These are phyloP conservation scores for Ustilago nuda DNA, from an alignment of 1,284 basidiomycete genomes.

Conservation along the genomic window DNA sequence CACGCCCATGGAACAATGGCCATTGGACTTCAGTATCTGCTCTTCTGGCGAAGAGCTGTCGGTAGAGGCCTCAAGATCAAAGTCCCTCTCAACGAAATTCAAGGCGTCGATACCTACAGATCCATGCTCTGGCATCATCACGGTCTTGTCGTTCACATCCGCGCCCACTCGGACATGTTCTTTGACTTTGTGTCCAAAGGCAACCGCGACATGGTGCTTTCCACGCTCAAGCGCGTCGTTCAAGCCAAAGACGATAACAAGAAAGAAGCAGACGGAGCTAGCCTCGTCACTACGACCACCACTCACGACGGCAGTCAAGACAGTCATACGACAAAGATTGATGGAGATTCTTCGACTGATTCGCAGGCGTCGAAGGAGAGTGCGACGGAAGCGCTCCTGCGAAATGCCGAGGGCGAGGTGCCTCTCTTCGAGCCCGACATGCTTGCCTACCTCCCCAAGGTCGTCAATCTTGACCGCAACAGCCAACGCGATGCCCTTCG, in stretches of 20 bases:
- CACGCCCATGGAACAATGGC: conserved; percentile 60
- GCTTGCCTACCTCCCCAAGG: conserved; percentile 44
- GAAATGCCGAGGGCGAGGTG: conserved; percentile 21
- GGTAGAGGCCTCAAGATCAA: conserved; percentile 55
- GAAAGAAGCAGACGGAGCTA: conserved; percentile 13
- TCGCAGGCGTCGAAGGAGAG: background rate
- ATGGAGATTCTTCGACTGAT: background rate
- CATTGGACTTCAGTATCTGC: conserved; percentile 57
- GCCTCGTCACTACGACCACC: background rate
- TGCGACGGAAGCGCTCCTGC: conserved; percentile 16
- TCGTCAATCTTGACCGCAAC: conserved; percentile 45
- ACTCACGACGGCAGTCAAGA: conserved; percentile 3
- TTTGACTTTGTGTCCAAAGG: conserved; percentile 55
- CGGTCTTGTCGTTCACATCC: conserved; percentile 58
- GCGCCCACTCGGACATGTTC: conserved; percentile 53
- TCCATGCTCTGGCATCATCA: conserved; percentile 60
- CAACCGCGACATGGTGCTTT: conserved; percentile 46
- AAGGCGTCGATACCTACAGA: conserved; percentile 41
- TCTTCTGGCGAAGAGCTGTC: conserved; percentile 57
- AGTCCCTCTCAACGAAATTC: conserved; percentile 58
- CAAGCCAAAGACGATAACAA: conserved; percentile 21
- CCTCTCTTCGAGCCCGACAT: conserved; percentile 34
- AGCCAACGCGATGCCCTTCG: conserved; percentile 15
- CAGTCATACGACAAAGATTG: conserved; percentile 18
- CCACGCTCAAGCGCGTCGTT: conserved; percentile 28